Evolutionary conservation across 2,329 filamentous ascomycete species (phyloP), one percentile per base, ranked within the genome.

Genomic region (Penicillium brasilianum): DNA sequence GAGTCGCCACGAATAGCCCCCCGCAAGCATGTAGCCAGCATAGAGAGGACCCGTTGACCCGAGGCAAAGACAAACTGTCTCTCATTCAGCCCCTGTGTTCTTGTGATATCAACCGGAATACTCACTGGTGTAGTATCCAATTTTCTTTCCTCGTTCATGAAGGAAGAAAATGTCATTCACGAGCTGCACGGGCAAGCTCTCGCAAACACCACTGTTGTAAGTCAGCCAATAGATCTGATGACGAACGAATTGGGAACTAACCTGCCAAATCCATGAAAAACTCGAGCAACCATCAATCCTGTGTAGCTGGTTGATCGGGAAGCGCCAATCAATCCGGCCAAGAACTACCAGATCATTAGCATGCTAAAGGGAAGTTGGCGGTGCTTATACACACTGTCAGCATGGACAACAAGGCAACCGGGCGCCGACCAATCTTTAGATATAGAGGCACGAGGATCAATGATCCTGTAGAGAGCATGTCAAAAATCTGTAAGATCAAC

Each of bases 1-100:
- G 0, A 87, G 80, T 16, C 83, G 78, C 85, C 85, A 88, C 7
- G 84, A 85, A 67, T 85, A 82, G 10, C 83, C 83, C 0, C 80
- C 84, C 0, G 81, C 80, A 7, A 88, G 81, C 85, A 88, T 87
- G 71, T 87, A 87, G 13, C 85, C 84, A 1, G 85, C 84, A 52
- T 84, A 86, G 1, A 88, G 75, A 0, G 85, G 84, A 0, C 84
- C 84, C 0, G 83, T 83, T 0, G 83, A 76, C 4, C 84, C 85
- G 11, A 86, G 78, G 66, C 84, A 87, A 44, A 87, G 80, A 53
- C 81, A 82, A 25, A 86, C 81, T 80, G 46, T 16, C 10, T 39
- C 28, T 64, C 30, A 60, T 65, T 44, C 63, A 22, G 7, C 34
- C 13, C 44, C 13, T 30, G 20, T 18, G n/a, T 10, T n/a, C 3